These are phyloP conservation scores for Hyphopichia khmerensis DNA, from an alignment of 1,139 yeast genomes.

Conservation along the genomic window DNA sequence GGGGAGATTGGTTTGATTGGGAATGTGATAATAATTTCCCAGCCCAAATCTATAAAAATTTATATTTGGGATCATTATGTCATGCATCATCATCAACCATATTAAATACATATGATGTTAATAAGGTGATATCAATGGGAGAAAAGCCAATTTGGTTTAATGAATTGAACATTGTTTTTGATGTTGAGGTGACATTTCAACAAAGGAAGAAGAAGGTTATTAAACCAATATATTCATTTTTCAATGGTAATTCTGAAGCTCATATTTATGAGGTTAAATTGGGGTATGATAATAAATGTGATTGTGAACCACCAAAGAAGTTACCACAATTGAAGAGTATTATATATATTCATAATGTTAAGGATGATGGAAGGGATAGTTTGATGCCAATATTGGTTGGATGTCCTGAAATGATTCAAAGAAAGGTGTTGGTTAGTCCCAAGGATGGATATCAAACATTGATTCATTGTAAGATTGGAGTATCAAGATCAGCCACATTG, in stretches of 20 bases:
- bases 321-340: slow-evolving; percentile 24
- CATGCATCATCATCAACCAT: slow-evolving; percentile 37
- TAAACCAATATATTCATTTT: slow-evolving; percentile 26
- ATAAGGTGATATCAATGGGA: slow-evolving; percentile 34
- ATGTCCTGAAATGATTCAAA: slow-evolving; percentile 32
- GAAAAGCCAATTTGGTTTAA: slow-evolving; percentile 37
- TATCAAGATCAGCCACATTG: slow-evolving; percentile 85
- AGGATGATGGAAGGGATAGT: slow-evolving; percentile 44
- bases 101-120: slow-evolving; percentile 21
- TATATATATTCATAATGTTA: slow-evolving; percentile 34
- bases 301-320: slow-evolving; percentile 8
- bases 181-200: too few relatives aligned
- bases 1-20: slow-evolving; percentile 35
- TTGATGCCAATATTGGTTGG: slow-evolving; percentile 29
- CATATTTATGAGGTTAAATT: slow-evolving; percentile 30
- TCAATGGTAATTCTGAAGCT: slow-evolving; percentile 21
- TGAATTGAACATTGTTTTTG: slow-evolving; percentile 18
- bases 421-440: slow-evolving; percentile 21
- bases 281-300: slow-evolving; percentile 4
- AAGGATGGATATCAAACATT: slow-evolving; percentile 47
- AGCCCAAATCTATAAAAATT: slow-evolving; percentile 26
- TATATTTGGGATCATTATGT: slow-evolving; percentile 35
- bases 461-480: slow-evolving; percentile 91
- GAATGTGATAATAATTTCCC: slow-evolving; percentile 39
- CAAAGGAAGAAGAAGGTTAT: slow-evolving; percentile 13